Conservation (phyloP, 2,329 filamentous ascomycete genomes). For the Colletotrichum kahawae region DNA sequence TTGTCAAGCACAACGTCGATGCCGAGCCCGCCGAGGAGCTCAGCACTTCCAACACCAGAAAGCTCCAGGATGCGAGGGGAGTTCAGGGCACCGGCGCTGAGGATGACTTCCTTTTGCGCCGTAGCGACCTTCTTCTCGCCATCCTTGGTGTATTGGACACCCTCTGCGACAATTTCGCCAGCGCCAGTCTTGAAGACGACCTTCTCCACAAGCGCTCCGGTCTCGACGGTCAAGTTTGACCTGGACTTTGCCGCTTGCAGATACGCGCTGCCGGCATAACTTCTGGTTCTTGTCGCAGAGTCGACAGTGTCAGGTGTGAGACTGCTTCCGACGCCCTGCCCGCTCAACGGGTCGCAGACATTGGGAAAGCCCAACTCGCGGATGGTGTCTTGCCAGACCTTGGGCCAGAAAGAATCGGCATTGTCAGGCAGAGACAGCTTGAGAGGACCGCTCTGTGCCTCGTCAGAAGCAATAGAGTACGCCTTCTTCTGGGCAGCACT, state of each 20-base stretch:
- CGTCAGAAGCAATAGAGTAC: conserved; percentile 1
- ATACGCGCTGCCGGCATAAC: conserved; percentile 28
- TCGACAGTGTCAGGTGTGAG: conserved; percentile 27
- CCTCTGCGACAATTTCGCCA: conserved; percentile 23
- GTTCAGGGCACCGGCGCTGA: conserved; percentile 46
- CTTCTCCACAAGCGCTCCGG: conserved; percentile 26
- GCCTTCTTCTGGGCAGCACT: conserved; percentile 19
- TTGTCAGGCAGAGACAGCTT: conserved; percentile 23
- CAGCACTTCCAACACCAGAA: conserved; percentile 42
- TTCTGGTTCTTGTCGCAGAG: conserved; percentile 27
- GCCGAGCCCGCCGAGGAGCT: conserved; percentile 34
- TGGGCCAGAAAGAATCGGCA: conserved; percentile 17
- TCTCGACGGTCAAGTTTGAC: conserved; percentile 29
- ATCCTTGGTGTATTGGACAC: conserved; percentile 22
- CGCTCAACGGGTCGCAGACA: conserved; percentile 27
- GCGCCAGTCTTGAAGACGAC: conserved; percentile 25
- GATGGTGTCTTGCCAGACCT: conserved; percentile 26
- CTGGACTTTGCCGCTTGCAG: conserved; percentile 23
- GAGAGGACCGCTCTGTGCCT: conserved; percentile 10
- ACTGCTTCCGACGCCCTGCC: conserved; percentile 21
- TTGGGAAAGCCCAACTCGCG: conserved; percentile 20
- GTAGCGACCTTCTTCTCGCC: conserved; percentile 21
- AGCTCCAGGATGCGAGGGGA: conserved; percentile 48
- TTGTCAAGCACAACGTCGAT: conserved; percentile 36
- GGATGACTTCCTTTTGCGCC: conserved; percentile 44